Percentiles rank a stretch among this genome's conserved stretches.
These are phyloP conservation scores for Cryphonectria naterciae DNA, from an alignment of 2,329 filamentous ascomycete species.

Conservation along the genomic window DNA sequence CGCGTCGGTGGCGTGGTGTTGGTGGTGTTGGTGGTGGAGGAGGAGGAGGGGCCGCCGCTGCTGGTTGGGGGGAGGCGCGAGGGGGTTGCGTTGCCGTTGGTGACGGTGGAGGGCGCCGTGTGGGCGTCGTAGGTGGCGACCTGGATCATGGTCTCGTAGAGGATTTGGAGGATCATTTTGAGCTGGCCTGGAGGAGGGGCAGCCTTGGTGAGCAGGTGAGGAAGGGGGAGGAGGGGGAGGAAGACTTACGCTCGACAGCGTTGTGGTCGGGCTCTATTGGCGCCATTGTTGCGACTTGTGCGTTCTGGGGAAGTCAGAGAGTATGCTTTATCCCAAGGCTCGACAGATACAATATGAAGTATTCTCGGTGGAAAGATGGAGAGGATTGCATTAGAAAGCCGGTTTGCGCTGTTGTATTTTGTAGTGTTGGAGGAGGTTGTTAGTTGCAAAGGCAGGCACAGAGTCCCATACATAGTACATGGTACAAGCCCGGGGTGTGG, in stretches of 20 bases:
- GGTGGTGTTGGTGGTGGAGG: neutral
- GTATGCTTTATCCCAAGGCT: neutral
- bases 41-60: conserved; percentile 23
- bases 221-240: neutral
- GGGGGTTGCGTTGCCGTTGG: conserved; percentile 58
- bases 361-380: neutral
- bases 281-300: conserved; percentile 31
- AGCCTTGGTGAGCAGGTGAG: neutral
- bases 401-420: neutral
- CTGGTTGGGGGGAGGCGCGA: conserved; percentile 37
- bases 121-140: conserved; percentile 63
- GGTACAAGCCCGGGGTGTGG: neutral
- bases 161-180: conserved; percentile 65
- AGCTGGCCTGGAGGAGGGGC: conserved; percentile 52
- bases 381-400: neutral
- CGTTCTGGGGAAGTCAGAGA: neutral
- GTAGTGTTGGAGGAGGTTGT: neutral
- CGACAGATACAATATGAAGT: neutral
- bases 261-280: conserved; percentile 35
- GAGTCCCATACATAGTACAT: neutral
- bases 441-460: neutral
- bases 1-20: conserved; percentile 50
- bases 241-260: conserved; percentile 33
- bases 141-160: conserved; percentile 68
- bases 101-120: conserved; percentile 38